Conservation (phyloP, 2,329 filamentous ascomycete species). For the Aschersonia sp. region DNA sequence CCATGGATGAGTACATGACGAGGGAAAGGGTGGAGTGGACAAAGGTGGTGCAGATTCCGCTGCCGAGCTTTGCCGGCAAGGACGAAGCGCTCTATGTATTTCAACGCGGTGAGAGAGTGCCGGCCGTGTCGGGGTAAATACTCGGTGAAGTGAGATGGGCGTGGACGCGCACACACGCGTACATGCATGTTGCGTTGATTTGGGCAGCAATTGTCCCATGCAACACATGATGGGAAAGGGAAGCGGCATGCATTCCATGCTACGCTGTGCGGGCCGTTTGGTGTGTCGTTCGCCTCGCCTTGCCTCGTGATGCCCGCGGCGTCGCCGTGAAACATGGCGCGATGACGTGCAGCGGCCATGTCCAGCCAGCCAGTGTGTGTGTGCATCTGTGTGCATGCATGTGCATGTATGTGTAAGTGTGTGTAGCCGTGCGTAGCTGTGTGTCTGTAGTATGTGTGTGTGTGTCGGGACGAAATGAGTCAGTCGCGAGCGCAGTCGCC, state of each 20-base stretch:
- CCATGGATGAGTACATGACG: conserved; percentile 53
- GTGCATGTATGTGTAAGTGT: background rate
- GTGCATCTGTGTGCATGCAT: background rate
- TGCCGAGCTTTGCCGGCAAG: conserved; percentile 65
- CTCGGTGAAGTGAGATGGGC: background rate
- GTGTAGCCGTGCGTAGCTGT: background rate
- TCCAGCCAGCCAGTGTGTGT: too few species aligned
- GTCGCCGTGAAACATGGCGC: too few species aligned
- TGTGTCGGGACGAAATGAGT: too few species aligned
- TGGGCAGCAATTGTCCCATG: too few species aligned
- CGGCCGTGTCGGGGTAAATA: conserved; percentile 1
- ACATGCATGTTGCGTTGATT: background rate
- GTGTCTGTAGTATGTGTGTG: background rate
- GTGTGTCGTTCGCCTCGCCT: too few species aligned
- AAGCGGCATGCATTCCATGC: too few species aligned
- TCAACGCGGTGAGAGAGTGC: conserved; percentile 28
- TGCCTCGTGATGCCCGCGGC: too few species aligned
- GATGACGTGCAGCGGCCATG: too few species aligned
- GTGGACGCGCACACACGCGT: too few species aligned
- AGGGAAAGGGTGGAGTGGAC: conserved; percentile 42
- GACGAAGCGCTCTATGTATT: conserved; percentile 64
- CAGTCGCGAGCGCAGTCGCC: too few species aligned
- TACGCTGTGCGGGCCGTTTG: too few species aligned
- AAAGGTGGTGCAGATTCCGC: conserved; percentile 46
- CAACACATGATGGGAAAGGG: too few species aligned